Conservation (phyloP, 805 yeast genomes). For the Zygosaccharomyces pseudorouxii region DNA sequence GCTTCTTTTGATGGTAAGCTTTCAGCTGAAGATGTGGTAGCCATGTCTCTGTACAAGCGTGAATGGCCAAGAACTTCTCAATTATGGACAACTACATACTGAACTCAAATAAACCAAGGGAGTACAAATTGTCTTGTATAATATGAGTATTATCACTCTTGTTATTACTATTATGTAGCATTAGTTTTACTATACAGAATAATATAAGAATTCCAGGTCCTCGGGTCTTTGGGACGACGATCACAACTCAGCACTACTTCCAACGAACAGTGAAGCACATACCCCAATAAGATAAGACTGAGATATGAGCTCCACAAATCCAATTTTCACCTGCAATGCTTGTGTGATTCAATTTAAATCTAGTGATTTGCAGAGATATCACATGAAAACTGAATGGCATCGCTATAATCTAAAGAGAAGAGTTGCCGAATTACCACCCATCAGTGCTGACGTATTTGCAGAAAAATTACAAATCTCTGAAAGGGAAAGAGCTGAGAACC, state of each 20-base stretch:
- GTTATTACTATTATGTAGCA: not conserved
- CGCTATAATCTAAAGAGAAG: conserved; percentile 91
- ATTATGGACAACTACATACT: conserved; percentile 5
- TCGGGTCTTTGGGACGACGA: not conserved
- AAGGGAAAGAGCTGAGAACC: conserved; percentile 27
- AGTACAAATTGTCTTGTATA: not conserved
- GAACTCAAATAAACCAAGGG: not conserved
- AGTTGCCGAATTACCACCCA: conserved; percentile 76
- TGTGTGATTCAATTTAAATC: conserved; percentile 77
- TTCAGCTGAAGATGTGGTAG: conserved; percentile 87
- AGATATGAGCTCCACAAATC: conserved; percentile 16
- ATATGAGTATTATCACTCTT: not conserved
- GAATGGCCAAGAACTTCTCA: conserved; percentile 71
- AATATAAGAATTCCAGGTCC: not conserved
- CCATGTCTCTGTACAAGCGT: conserved; percentile 89
- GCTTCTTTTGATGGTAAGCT: conserved; percentile 90
- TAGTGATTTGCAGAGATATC: conserved; percentile 82
- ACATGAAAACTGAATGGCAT: conserved; percentile 98
- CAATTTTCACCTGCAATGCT: conserved; percentile 73
- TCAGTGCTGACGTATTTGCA: conserved; percentile 50
- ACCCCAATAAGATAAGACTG: not conserved
- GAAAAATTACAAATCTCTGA: conserved; percentile 38
- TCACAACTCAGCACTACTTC: not conserved
- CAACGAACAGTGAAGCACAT: not conserved
- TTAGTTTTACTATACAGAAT: not conserved